These are phyloP conservation scores for Podospora anserina DNA, from an alignment of 495 filamentous ascomycete genomes.

Conservation along the genomic window DNA sequence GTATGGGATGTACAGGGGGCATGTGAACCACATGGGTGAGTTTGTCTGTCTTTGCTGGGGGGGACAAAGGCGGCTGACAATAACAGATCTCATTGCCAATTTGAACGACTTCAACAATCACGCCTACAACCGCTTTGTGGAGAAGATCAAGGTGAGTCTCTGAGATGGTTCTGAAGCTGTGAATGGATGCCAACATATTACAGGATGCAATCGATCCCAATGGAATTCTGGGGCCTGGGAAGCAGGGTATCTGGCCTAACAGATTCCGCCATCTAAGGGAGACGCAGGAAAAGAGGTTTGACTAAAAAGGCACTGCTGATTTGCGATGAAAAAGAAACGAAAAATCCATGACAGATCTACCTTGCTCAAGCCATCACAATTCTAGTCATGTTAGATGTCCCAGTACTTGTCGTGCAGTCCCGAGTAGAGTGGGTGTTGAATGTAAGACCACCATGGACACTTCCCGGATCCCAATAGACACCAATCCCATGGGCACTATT, in stretches of 20 bases:
- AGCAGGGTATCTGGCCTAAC: conserved; percentile 37
- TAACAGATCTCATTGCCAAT: conserved; percentile 38
- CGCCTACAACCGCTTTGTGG: conserved; percentile 42
- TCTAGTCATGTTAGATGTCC: too few relatives aligned
- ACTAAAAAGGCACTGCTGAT: not conserved
- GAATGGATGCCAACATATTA: not conserved
- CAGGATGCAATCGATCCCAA: conserved; percentile 36
- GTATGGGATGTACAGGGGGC: conserved; percentile 43
- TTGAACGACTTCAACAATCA: conserved; percentile 46
- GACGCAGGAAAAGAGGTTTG: not conserved
- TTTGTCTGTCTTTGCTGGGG: not conserved
- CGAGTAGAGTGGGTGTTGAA: too few relatives aligned
- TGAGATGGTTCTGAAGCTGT: not conserved
- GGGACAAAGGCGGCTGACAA: conserved; percentile 15
- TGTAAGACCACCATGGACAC: too few relatives aligned
- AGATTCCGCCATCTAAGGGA: conserved; percentile 29
- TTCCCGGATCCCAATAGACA: too few relatives aligned
- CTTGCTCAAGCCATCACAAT: too few relatives aligned
- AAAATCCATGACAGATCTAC: too few relatives aligned
- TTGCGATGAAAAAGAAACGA: too few relatives aligned
- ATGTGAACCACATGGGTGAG: conserved; percentile 46
- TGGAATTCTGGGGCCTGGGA: conserved; percentile 35
- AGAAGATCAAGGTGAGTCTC: conserved; percentile 39
- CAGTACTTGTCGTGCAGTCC: too few relatives aligned
- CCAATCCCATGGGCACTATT: too few relatives aligned